Conservation (phyloP, 257 asterid species). For the Ballota nigra region DNA sequence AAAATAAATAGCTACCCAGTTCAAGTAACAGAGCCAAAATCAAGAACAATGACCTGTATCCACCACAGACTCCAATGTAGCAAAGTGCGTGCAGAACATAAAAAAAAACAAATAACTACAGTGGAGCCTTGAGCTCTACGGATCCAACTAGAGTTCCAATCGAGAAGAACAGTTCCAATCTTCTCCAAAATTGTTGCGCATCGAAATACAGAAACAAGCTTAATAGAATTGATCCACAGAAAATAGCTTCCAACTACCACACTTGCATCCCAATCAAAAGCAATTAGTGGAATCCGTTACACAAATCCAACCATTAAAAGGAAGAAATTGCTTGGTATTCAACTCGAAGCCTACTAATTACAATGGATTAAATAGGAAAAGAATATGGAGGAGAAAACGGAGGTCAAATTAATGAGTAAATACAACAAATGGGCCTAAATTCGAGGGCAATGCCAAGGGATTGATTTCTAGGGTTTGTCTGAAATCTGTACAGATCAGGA, state of each 20-base stretch:
- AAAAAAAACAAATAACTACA: not conserved
- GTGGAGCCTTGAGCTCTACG: conserved; percentile 9
- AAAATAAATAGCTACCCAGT: too few species aligned
- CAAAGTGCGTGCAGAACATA: not conserved
- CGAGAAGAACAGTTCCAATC: conserved; percentile 3
- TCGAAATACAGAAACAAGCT: conserved; percentile 4
- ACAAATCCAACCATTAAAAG: conserved; percentile 10
- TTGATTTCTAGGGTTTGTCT: conserved; percentile 37
- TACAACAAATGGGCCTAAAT: conserved; percentile 22
- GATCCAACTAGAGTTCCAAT: conserved; percentile 25
- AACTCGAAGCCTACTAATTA: conserved; percentile 28
- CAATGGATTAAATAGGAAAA: not conserved
- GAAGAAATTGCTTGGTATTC: conserved; percentile 3
- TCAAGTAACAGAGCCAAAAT: not conserved
- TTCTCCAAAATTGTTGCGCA: not conserved
- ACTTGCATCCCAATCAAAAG: conserved; percentile 24
- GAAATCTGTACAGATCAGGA: conserved; percentile 37
- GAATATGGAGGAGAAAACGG: not conserved
- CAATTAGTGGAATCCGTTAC: not conserved
- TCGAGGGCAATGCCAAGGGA: conserved; percentile 24
- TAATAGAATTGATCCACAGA: conserved; percentile 14
- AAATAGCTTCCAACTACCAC: conserved; percentile 15
- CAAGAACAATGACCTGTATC: conserved; percentile 5
- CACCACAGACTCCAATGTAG: conserved; percentile 25
- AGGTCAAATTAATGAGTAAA: conserved; percentile 7